A percentile compares a stretch with the other conserved stretches of the same genome.
These are phyloP conservation scores for Sporisorium sorghi DNA, from an alignment of 1,284 basidiomycete species.

Conservation along the genomic window DNA sequence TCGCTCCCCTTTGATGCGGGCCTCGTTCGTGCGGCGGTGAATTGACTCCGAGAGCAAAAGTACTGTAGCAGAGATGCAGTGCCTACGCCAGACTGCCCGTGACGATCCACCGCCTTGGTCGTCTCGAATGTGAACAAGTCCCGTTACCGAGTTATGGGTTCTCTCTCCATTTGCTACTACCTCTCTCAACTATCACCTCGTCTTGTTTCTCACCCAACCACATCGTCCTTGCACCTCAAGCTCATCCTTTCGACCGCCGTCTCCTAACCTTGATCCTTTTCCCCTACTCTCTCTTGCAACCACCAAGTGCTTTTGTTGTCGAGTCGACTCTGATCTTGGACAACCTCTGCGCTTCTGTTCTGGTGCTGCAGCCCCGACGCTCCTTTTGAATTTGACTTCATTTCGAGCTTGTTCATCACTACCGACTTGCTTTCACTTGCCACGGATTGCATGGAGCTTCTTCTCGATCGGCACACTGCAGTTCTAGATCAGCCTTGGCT, in stretches of 20 bases:
- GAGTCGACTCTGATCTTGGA: constrained; percentile 1
- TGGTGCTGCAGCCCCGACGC: background rate
- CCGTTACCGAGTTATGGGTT: no score
- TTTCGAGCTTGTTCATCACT: no score
- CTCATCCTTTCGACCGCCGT: constrained; percentile 4
- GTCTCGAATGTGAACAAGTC: background rate
- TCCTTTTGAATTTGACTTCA: background rate
- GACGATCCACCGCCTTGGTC: background rate
- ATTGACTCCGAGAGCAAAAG: no score
- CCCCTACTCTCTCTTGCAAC: background rate
- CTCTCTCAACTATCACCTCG: background rate
- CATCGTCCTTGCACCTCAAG: background rate
- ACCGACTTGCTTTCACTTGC: background rate
- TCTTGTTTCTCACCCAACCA: background rate
- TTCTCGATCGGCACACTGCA: background rate
- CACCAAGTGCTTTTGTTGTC: background rate
- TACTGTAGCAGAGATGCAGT: no score
- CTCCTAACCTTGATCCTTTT: background rate
- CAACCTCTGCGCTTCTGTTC: background rate
- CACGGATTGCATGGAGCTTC: background rate
- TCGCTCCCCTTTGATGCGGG: no score
- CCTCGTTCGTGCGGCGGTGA: no score
- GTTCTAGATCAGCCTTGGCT: background rate
- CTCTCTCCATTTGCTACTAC: background rate
- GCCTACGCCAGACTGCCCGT: background rate